Evolutionary conservation across 2,329 filamentous ascomycete genomes (phyloP).

Genomic region (Hymenoscyphus infarciens): DNA sequence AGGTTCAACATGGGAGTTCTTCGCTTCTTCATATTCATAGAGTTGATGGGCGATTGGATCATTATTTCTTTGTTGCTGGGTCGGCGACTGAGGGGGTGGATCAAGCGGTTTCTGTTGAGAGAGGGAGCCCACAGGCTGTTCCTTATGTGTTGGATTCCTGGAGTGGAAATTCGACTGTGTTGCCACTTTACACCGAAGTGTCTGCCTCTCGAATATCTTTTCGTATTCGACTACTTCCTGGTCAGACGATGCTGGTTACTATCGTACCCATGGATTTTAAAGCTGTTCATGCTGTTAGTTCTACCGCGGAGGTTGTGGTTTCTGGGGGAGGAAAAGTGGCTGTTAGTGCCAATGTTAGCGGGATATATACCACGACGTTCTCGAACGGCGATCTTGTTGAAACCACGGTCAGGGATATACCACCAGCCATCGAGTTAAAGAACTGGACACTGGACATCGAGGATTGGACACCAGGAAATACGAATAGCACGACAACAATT

Average conservation of each 20-base stretch:
- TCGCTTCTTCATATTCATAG: conserved; percentile 6
- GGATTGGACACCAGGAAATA: conserved; percentile 7
- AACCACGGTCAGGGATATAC: neutral
- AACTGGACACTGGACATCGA: conserved; percentile 1
- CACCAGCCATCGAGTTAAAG: neutral
- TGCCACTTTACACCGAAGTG: neutral
- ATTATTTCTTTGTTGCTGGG: conserved; percentile 2
- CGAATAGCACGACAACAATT: conserved; percentile 2
- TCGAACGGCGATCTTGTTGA: neutral
- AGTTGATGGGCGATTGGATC: conserved; percentile 5
- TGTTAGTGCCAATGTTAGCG: neutral
- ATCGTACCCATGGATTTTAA: conserved; percentile 4
- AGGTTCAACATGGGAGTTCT: conserved; percentile 3
- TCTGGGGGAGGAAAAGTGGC: neutral
- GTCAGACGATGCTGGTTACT: conserved; percentile 7
- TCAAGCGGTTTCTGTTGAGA: neutral
- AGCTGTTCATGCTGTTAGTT: neutral
- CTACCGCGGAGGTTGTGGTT: neutral
- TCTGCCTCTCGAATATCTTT: neutral
- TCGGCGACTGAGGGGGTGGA: conserved; percentile 7
- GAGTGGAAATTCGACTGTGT: neutral
- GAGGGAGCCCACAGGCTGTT: neutral
- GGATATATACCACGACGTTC: conserved; percentile 1
- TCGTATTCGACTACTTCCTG: neutral
- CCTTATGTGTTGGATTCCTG: conserved; percentile 8